Base-by-base conservation (phyloP, 2,329 filamentous ascomycete species). In the Drechslera avenae region DNA sequence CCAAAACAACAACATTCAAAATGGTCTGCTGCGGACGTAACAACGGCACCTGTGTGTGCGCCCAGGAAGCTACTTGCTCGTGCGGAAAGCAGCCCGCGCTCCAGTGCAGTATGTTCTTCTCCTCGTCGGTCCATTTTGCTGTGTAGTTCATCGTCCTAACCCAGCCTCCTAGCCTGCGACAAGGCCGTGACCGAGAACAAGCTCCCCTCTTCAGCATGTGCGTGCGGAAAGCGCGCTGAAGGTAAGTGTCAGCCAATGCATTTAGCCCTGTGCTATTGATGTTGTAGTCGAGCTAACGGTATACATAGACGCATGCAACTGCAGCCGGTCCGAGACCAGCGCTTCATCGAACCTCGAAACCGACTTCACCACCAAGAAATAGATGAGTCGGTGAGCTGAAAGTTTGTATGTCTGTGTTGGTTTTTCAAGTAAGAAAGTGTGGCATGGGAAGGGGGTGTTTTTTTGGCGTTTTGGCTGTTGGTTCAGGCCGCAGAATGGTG, bases 11-110 rank as follows among this genome's bases (percentile, higher is more conserved):
- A n/a, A 57, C 46, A 50, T 50, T 59, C 66, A 73, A 46, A 41
- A 78, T 79, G 76, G 71, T 74, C 61, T 86, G 84, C 82, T 86
- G 84, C 74, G 81, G 81, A 73, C 81, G 80, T 63, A 77, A 80
- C 63, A 77, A 78, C 58, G 78, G 76, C 63, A 74, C 77, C 66
- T 86, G 84, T 64, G 79, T 81, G 61, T 84, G 82, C 64, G 81
- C 81, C 32, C 75, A 79, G 46, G 81, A 85, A 63, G 82, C 83
- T 56, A 84, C 76, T 54, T 96, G 91, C 84, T 95, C 90, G 13
- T 97, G 93, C 74, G 93, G 93, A 70, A 86, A 96, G 80, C 83
- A 94, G 72, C 84, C 86, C 3, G 93, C 93, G 41, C 85, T 96
- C 40, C 82, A 92, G 73, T 97, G 93, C 84, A 88, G 70, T 73